Base-by-base conservation (phyloP, 2,329 filamentous ascomycete genomes). In the Venturia asperata region DNA sequence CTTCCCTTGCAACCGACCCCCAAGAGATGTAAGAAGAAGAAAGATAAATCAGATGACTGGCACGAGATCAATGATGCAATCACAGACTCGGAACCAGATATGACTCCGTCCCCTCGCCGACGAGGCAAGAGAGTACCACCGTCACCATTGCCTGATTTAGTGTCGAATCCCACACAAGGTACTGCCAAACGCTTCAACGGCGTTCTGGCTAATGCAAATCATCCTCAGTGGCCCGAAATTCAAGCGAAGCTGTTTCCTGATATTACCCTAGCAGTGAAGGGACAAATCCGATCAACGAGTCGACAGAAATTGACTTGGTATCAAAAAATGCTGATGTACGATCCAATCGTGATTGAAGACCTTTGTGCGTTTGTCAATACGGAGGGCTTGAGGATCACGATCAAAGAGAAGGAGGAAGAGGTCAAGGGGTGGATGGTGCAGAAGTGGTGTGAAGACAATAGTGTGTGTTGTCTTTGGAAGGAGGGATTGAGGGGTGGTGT, bases 241-340 rank as follows among this genome's bases (percentile, higher is more conserved):
- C 72, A 76, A 58, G 67, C 72, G 1, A 69, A 71, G 4, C 69
- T 85, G n/a, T 80, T 79, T 67, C 70, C 72, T 0, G 72, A 75
- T 42, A 83, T 86, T 63, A 81, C 80, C 6, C 70, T 74, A 13
- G 77, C 79, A 2, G 74, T 87, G 43, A 79, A 76, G 45, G 72
- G 73, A 7, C 76, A 80, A 37, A 72, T 77, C 21, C 77, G 75
- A 5, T 75, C 75, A 2, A 75, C 74, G 10, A 69, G 67, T 1
- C 73, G 81, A 65, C 72, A 74, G 7, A 73, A 71, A 6, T 81
- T 80, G 2, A 91, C 85, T 1, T 97, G 92, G 90, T 82, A 95
- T 70, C 91, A 97, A 76, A 95, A 92, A 77, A 97, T 99, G 60
- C 80, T 97, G 6, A 85, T 97, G 73, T 97, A 95, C 73, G 92